Evolutionary conservation across 2,329 filamentous ascomycete genomes (phyloP).

Genomic region (Pseudogymnoascus sp.): DNA sequence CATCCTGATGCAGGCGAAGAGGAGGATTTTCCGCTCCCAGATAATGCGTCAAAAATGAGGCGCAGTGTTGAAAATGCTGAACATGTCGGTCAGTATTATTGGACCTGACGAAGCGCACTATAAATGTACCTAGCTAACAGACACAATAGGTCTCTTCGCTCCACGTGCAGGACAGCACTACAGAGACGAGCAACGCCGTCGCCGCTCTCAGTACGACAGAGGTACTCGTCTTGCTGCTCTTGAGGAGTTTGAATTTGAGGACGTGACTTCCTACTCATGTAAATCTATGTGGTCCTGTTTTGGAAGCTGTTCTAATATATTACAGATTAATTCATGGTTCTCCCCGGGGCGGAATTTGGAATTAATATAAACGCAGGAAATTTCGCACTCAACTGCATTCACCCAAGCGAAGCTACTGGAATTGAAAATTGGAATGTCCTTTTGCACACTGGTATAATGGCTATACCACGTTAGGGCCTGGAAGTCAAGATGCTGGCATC

Average conservation of each 20-base stretch:
- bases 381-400: not conserved
- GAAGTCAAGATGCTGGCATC: not conserved
- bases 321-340: not conserved
- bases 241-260: conserved; percentile 50
- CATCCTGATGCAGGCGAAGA: conserved; percentile 54
- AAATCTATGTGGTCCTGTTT: not conserved
- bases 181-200: conserved; percentile 65
- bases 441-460: not conserved
- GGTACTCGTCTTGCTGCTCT: conserved; percentile 62
- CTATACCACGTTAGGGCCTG: not conserved
- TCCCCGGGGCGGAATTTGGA: not conserved
- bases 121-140: conserved; percentile 13
- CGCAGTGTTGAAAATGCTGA: conserved; percentile 80
- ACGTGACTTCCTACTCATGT: conserved; percentile 46
- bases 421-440: not conserved
- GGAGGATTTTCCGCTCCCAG: conserved; percentile 65
- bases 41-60: conserved; percentile 82
- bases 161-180: conserved; percentile 67
- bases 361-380: not conserved
- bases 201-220: conserved; percentile 71
- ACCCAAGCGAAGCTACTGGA: not conserved
- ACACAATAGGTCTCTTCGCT: conserved; percentile 61
- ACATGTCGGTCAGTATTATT: conserved; percentile 56
- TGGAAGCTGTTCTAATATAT: not conserved
- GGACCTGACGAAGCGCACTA: not conserved